Percentiles rank a stretch among this genome's conserved stretches.
These are phyloP conservation scores for Hordeum marinum DNA, from an alignment of 176 grass and related monocot species.

Conservation along the genomic window DNA sequence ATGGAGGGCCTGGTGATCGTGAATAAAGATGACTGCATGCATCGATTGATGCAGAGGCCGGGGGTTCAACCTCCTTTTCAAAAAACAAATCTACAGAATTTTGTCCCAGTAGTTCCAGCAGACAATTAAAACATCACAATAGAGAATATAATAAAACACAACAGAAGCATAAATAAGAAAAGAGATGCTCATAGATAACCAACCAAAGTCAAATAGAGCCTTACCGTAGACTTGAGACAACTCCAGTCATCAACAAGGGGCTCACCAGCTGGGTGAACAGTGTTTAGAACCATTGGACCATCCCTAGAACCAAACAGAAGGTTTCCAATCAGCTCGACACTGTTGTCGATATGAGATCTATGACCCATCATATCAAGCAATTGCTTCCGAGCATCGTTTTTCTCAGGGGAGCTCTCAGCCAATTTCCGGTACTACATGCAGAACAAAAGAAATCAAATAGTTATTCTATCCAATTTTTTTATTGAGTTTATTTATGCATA, in stretches of 20 bases:
- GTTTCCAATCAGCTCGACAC: constrained; percentile 70
- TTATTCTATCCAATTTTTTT: background rate
- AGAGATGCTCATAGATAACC: background rate
- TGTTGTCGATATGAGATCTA: constrained; percentile 80
- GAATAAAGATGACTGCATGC: too few species aligned
- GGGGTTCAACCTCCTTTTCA: too few species aligned
- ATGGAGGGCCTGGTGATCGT: too few species aligned
- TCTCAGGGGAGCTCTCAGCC: constrained; percentile 45
- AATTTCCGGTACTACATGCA: constrained; percentile 54
- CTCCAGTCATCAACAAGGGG: constrained; percentile 85
- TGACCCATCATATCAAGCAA: constrained; percentile 76
- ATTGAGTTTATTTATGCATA: background rate
- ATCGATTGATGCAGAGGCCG: too few species aligned
- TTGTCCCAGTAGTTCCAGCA: background rate
- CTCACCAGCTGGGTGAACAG: constrained; percentile 45
- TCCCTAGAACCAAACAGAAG: constrained; percentile 75
- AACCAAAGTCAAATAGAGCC: constrained; percentile 4
- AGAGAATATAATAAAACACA: background rate
- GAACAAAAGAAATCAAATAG: constrained; percentile 20
- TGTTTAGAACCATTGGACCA: constrained; percentile 45
- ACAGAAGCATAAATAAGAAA: background rate
- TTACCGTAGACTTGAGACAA: constrained; percentile 82
- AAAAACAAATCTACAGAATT: background rate
- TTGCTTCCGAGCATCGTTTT: constrained; percentile 62
- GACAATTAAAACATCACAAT: background rate